Evolutionary conservation across 345 rosid genomes (phyloP).

Genomic region (Eucalyptus regnans): DNA sequence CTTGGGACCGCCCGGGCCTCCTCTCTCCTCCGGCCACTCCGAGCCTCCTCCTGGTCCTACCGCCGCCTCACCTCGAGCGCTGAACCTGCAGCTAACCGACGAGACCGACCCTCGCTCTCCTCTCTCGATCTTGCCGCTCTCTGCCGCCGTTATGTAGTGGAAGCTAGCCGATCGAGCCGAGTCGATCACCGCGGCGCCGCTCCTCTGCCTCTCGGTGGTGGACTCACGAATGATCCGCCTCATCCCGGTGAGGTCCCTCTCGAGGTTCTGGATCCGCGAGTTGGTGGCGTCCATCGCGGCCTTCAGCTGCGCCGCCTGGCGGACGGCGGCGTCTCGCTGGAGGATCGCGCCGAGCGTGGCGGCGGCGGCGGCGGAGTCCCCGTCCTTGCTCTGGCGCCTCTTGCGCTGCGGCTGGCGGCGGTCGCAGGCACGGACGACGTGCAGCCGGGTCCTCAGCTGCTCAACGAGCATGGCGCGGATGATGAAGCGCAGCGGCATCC

Average conservation of each 20-base stretch:
- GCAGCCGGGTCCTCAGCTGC: constrained; percentile 65
- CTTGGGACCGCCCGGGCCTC: constrained; percentile 10
- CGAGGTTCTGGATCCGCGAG: constrained; percentile 52
- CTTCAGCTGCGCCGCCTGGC: constrained; percentile 50
- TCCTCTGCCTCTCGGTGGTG: constrained; percentile 9
- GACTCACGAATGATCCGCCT: constrained; percentile 25
- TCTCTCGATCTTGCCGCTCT: constrained; percentile 17
- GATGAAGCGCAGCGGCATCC: constrained; percentile 66
- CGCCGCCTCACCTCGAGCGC: neutral
- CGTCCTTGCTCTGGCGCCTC: neutral
- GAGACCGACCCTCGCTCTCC: constrained; percentile 19
- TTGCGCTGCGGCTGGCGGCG: neutral
- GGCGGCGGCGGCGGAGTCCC: neutral
- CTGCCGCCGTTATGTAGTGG: constrained; percentile 16
- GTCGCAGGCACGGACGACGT: constrained; percentile 22
- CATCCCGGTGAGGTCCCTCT: constrained; percentile 55
- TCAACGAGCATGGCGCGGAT: constrained; percentile 80
- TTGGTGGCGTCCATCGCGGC: constrained; percentile 61
- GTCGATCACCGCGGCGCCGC: neutral
- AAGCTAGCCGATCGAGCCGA: constrained; percentile 50
- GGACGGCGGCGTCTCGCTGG: constrained; percentile 43
- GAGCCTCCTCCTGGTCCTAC: neutral
- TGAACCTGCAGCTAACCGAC: constrained; percentile 24
- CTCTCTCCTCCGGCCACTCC: neutral
- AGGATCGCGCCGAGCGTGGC: constrained; percentile 65